These are phyloP conservation scores for Mortierella alpina DNA, from an alignment of 192 early-diverging fungal genomes.

Conservation along the genomic window DNA sequence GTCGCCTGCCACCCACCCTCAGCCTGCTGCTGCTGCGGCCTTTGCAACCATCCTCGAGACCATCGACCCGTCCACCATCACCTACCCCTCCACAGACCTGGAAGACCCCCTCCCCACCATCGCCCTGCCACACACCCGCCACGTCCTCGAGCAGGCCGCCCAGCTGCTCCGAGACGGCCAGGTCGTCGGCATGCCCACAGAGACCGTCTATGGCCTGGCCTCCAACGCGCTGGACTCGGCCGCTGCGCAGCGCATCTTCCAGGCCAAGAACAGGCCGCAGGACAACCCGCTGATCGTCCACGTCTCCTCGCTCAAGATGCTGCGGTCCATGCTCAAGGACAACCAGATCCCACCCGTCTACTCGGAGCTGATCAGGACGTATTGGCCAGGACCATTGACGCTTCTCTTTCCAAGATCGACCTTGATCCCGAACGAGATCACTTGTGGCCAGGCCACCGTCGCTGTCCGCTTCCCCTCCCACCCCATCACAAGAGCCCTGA, in stretches of 20 bases:
- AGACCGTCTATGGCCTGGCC: conserved; percentile 98
- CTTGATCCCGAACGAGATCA: conserved; percentile 79
- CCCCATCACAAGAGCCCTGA: conserved; percentile 91
- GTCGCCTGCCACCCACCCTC: no score
- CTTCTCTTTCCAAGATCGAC: conserved; percentile 82
- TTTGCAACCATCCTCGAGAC: conserved; percentile 41
- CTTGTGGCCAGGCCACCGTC: conserved; percentile 87
- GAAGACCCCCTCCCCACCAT: conserved; percentile 46
- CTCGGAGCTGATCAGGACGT: conserved; percentile 66
- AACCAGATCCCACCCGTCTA: conserved; percentile 79
- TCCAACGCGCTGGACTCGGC: conserved; percentile 80
- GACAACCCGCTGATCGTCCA: conserved; percentile 99
- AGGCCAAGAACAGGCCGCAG: conserved; percentile 87
- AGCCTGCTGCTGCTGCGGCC: neutral
- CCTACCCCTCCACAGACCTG: conserved; percentile 32
- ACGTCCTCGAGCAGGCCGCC: conserved; percentile 59
- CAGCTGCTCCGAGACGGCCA: conserved; percentile 66
- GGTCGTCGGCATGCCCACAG: conserved; percentile 93
- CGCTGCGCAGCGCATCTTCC: conserved; percentile 83
- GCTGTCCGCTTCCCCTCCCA: conserved; percentile 93
- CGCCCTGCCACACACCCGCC: conserved; percentile 27
- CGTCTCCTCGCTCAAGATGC: conserved; percentile 91
- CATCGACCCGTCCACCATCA: conserved; percentile 48
- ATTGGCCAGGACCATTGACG: conserved; percentile 97
- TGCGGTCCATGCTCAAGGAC: conserved; percentile 68